A percentile compares a stretch with the other conserved stretches of the same genome.
These are phyloP conservation scores for Cyanidium caldarium DNA, from an alignment of 23 red algal species.

Conservation along the genomic window DNA sequence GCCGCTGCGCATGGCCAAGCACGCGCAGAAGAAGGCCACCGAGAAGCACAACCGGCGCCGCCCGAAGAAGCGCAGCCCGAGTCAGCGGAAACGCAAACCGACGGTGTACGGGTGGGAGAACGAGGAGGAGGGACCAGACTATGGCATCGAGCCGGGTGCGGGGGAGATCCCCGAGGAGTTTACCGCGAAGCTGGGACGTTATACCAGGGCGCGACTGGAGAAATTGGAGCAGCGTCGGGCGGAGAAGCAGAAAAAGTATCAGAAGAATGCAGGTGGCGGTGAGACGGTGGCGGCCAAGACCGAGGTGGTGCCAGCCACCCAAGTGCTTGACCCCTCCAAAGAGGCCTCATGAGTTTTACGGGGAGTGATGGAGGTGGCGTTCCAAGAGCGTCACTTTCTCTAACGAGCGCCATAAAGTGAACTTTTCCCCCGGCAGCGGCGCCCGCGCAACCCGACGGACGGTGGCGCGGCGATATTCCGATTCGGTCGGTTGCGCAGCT, in stretches of 20 bases:
- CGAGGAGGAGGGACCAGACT: background rate
- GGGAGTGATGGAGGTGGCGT: too few species aligned
- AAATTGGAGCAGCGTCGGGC: background rate
- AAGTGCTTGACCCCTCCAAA: too few species aligned
- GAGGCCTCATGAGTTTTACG: too few species aligned
- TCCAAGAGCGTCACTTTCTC: too few species aligned
- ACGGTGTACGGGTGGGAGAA: background rate
- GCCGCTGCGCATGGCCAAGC: background rate
- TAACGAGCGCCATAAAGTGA: too few species aligned
- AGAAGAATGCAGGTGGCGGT: background rate
- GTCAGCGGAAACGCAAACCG: background rate
- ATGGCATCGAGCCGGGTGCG: background rate
- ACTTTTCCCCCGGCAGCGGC: too few species aligned
- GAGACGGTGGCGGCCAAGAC: background rate
- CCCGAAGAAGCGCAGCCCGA: background rate
- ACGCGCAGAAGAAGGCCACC: background rate
- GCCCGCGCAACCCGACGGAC: too few species aligned
- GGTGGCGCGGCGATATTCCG: too few species aligned
- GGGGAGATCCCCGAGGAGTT: background rate
- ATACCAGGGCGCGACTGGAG: background rate
- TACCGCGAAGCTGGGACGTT: background rate
- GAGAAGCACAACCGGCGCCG: background rate
- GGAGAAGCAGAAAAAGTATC: background rate
- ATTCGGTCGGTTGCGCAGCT: too few species aligned
- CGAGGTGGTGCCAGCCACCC: background rate